A percentile compares a stretch with the other conserved stretches of the same genome.
Conservation (phyloP, 139 green algal genomes). For the Prasinococcaceae sp. region DNA sequence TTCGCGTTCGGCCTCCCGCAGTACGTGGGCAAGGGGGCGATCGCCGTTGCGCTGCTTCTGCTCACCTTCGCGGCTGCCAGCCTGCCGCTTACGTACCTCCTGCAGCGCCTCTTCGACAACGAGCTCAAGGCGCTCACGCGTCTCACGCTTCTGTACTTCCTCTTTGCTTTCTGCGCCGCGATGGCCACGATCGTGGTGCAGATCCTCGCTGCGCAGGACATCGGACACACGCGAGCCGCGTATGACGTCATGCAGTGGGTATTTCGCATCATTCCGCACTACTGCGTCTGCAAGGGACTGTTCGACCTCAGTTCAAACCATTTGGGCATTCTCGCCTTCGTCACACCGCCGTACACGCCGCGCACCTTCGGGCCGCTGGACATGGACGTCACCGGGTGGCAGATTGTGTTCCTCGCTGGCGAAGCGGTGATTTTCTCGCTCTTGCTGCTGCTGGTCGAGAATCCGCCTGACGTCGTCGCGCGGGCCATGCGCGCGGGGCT, state of each 20-base stretch:
- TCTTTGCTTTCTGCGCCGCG: slow-evolving; percentile 10
- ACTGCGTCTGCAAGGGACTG: slow-evolving; percentile 4
- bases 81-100: slow-evolving; percentile 6
- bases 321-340: not conserved
- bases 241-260: not conserved
- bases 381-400: not conserved
- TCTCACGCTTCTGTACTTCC: not conserved
- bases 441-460: slow-evolving; percentile 6
- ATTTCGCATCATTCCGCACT: slow-evolving; percentile 10
- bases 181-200: slow-evolving; percentile 2
- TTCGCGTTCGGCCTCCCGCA: not conserved
- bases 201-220: not conserved
- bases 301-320: slow-evolving; percentile 7
- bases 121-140: slow-evolving; percentile 11
- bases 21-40: not conserved
- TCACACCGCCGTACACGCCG: not conserved
- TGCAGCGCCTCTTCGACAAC: slow-evolving; percentile 10
- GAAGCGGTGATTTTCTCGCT: not conserved
- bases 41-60: not conserved
- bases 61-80: slow-evolving; percentile 4
- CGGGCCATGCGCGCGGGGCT: too few relatives aligned
- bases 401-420: not conserved
- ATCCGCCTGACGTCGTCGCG: too few relatives aligned
- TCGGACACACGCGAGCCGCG: not conserved
- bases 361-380: not conserved